Conservation (phyloP, 345 rosid genomes). For the Hibiscus syriacus region DNA sequence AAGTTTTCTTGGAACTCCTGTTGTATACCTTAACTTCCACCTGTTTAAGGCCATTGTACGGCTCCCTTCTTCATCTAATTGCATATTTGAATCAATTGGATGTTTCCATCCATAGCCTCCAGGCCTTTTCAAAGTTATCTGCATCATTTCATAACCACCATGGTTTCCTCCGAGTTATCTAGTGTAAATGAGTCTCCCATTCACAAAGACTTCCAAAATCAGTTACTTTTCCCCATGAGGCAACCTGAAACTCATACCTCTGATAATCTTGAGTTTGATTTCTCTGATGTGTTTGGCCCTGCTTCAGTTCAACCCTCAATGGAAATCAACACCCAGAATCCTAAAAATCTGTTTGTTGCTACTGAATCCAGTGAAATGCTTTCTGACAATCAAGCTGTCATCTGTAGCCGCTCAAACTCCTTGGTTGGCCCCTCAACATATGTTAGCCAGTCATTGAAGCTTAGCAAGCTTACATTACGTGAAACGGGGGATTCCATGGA, state of each 20-base stretch:
- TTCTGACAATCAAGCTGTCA: conserved; percentile 35
- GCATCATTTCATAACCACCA: conserved; percentile 10
- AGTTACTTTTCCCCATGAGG: conserved; percentile 30
- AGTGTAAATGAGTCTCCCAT: conserved; percentile 17
- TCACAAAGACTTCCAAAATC: conserved; percentile 19
- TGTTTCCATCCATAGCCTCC: conserved; percentile 7
- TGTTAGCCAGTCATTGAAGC: conserved; percentile 39
- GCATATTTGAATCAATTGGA: conserved; percentile 9
- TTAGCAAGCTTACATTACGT: conserved; percentile 34
- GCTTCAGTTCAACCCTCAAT: conserved; percentile 27
- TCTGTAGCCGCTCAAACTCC: conserved; percentile 42
- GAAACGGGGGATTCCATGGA: conserved; percentile 36
- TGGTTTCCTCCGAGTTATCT: conserved; percentile 27
- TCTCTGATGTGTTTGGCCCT: conserved; percentile 48
- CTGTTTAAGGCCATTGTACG: conserved; percentile 32
- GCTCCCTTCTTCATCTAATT: conserved; percentile 16
- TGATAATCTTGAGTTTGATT: conserved; percentile 44
- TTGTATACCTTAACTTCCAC: conserved; percentile 25
- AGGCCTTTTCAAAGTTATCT: background rate
- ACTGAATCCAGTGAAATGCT: conserved; percentile 24
- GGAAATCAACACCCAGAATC: conserved; percentile 15
- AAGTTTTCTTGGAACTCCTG: conserved; percentile 29
- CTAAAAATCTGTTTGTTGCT: conserved; percentile 10
- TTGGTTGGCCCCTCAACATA: conserved; percentile 46
- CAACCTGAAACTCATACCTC: conserved; percentile 23